Evolutionary conservation across 2,329 filamentous ascomycete genomes (phyloP).

Genomic region (Diaporthe sp.): DNA sequence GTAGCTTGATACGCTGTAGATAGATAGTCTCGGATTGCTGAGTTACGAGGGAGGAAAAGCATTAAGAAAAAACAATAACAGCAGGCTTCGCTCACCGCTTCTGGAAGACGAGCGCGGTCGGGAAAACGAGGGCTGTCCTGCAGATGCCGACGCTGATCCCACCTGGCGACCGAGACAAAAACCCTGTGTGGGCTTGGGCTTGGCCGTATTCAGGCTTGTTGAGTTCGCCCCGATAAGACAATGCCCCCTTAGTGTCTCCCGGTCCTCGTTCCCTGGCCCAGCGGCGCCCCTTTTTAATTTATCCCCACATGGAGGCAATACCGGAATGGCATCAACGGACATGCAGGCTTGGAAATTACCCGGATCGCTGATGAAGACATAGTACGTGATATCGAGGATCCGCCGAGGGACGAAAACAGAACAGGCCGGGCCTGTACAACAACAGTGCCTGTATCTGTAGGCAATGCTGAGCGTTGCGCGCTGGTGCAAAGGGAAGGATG

Average conservation of each 20-base stretch:
- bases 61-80: not conserved
- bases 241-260: not conserved
- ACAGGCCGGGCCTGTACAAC: not conserved
- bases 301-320: slow-evolving; percentile 17
- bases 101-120: slow-evolving; percentile 7
- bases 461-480: slow-evolving; percentile 9
- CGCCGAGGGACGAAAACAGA: slow-evolving; percentile 24
- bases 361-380: slow-evolving; percentile 21
- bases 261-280: not conserved
- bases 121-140: not conserved
- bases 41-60: not conserved
- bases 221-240: slow-evolving; percentile 11
- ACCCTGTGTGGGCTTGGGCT: not conserved
- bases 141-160: not conserved
- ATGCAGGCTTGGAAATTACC: slow-evolving; percentile 9
- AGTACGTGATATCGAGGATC: not conserved
- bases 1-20: not conserved
- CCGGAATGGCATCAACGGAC: slow-evolving; percentile 3
- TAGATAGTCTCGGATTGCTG: not conserved
- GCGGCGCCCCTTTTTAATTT: slow-evolving; percentile 20
- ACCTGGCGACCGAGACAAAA: not conserved
- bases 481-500: not conserved
- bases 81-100: slow-evolving; percentile 21
- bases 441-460: not conserved
- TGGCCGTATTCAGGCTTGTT: not conserved